Base-by-base conservation (phyloP, 2,329 filamentous ascomycete species). In the Colletotrichum sp. region DNA sequence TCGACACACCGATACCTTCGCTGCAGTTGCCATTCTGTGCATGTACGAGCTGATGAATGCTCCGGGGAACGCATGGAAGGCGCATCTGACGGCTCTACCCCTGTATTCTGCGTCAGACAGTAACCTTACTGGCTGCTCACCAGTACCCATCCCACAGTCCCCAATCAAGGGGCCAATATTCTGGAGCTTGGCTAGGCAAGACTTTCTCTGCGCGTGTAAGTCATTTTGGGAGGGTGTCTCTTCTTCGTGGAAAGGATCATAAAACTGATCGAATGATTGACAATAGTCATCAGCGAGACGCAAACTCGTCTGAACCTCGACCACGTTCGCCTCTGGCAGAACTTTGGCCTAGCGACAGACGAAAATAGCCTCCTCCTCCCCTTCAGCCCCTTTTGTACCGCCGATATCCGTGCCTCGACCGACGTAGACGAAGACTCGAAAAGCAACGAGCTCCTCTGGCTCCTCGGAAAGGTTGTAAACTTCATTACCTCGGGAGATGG, bases 31-130 rank as follows among this genome's bases (percentile, higher is more conserved):
- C 1, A 93, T 94, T 16, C 82, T 94, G 3, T 93, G 92, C 74
- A 90, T 92, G 1, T 94, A 93, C 80, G 92, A 94, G 77, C 91
- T 93, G 74, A 85, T 94, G n/a, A 92, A 93, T 81, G 90, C 91
- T 2, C 92, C 91, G 2, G 90, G 89, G 3, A 87, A 88, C 0
- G 92, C 92, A 24, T 94, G 92, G 92, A 88, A 89, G 36, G 87
- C 91, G 6, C 93, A 94, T 83, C 83, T 94, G 8, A 93, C 91
- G 78, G 92, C 92, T 1, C 90, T 93, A 0, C 93, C 93, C 77
- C 90, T 91, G 1, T 84, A 94, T 24, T 73, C 81, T 86, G 9
- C 52, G 4, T 26, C 34, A 10, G 48, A 48, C 7, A 16, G 28
- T 6, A 21, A 84, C 89, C 13, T 83, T 85, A 58, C 83, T 85